Evolutionary conservation across 2,329 filamentous ascomycete genomes (phyloP).

Genomic region (Phyllosticta citrichinensis): DNA sequence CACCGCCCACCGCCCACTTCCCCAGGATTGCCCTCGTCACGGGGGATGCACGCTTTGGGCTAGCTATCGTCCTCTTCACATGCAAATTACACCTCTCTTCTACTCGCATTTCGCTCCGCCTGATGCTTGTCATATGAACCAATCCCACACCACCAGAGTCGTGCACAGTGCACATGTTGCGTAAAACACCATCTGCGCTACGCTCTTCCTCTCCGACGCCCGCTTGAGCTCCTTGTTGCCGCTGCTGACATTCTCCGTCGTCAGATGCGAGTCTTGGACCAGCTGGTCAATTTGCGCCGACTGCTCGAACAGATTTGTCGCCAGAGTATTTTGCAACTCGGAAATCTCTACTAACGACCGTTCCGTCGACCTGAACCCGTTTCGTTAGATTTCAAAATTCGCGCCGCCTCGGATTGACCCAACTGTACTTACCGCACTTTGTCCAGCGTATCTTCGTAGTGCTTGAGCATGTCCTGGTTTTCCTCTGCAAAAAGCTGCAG

Average conservation of each 20-base stretch:
- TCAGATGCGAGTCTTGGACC: conserved; percentile 71
- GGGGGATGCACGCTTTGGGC: neutral
- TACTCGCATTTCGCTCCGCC: neutral
- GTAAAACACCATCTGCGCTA: conserved; percentile 39
- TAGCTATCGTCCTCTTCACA: conserved; percentile 6
- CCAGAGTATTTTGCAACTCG: conserved; percentile 80
- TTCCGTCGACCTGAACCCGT: conserved; percentile 65
- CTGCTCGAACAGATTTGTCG: conserved; percentile 75
- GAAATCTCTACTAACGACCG: conserved; percentile 87
- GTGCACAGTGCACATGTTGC: conserved; percentile 36
- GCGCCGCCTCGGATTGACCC: neutral
- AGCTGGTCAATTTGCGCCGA: conserved; percentile 83
- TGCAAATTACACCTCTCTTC: conserved; percentile 1
- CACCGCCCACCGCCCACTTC: too few species aligned
- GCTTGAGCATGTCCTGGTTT: conserved; percentile 83
- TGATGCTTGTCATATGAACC: conserved; percentile 31
- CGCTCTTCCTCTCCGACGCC: conserved; percentile 50
- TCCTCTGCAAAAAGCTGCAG: conserved; percentile 88
- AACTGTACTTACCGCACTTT: conserved; percentile 77
- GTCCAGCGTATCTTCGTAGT: conserved; percentile 87
- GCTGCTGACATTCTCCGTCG: conserved; percentile 74
- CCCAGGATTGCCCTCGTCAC: neutral
- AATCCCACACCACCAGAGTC: conserved; percentile 39
- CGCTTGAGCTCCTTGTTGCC: conserved; percentile 89
- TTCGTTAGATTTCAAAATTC: neutral